Conservation (phyloP, 129 eudicot species). For the Tagetes patula region DNA sequence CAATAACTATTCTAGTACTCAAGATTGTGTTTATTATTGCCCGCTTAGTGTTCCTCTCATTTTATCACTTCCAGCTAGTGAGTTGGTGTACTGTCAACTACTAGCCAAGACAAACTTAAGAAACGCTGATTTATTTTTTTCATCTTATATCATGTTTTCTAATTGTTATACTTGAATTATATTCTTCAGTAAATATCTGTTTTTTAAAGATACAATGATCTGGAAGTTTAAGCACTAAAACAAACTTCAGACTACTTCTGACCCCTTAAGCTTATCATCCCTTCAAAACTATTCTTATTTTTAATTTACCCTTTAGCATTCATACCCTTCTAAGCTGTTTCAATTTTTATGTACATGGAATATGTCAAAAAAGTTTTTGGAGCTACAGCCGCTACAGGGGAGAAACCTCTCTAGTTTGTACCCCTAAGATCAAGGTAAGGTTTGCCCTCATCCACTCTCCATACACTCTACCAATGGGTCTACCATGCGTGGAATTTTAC, state of each 20-base stretch:
- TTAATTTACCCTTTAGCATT: no score
- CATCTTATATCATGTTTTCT: neutral
- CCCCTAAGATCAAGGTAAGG: no score
- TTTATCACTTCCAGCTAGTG: constrained; percentile 73
- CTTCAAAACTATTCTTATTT: no score
- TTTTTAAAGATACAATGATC: neutral
- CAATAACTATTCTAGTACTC: neutral
- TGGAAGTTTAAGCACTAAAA: neutral
- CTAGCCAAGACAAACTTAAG: constrained; percentile 65
- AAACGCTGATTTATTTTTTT: constrained; percentile 27
- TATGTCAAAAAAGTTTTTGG: no score
- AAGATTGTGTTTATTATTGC: neutral
- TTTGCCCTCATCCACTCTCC: no score
- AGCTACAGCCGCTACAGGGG: no score
- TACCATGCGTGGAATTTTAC: no score
- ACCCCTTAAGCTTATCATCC: neutral
- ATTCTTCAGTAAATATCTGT: neutral
- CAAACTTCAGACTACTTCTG: neutral
- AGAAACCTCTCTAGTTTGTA: no score
- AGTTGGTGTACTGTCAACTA: constrained; percentile 42
- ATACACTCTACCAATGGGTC: no score
- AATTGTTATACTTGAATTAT: neutral
- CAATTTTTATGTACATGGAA: no score
- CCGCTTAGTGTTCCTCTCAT: constrained; percentile 47
- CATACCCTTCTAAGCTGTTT: no score